These are phyloP conservation scores for Kodamaea kaohsiungensis DNA, from an alignment of 805 yeast species.

Conservation along the genomic window DNA sequence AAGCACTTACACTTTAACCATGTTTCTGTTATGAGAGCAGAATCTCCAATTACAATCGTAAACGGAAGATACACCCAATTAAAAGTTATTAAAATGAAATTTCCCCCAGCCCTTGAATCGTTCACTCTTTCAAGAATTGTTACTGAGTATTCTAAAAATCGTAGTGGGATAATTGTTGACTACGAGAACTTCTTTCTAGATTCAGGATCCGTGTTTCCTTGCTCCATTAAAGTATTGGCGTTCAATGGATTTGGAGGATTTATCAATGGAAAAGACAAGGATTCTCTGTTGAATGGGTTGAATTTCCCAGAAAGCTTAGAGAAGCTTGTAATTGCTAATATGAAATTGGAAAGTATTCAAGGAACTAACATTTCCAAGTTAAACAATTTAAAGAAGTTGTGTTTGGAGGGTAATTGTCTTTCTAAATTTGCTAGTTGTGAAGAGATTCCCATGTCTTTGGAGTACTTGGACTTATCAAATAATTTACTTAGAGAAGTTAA, in stretches of 20 bases:
- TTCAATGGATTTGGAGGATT: slow-evolving; percentile 6
- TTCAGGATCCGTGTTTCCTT: neutral
- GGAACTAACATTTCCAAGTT: neutral
- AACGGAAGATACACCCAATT: slow-evolving; percentile 4
- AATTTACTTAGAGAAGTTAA: neutral
- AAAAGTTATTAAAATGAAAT: neutral
- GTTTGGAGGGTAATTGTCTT: slow-evolving; percentile 2
- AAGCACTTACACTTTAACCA: neutral
- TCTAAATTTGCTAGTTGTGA: neutral
- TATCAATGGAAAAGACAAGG: neutral
- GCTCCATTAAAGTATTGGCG: neutral
- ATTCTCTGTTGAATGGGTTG: neutral
- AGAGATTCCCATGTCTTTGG: neutral
- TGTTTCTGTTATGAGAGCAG: neutral
- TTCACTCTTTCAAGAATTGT: slow-evolving; percentile 1
- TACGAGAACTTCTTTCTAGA: slow-evolving; percentile 4
- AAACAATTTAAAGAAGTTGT: neutral
- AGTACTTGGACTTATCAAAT: slow-evolving; percentile 1
- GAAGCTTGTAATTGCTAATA: neutral
- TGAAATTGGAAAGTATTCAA: neutral
- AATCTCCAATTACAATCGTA: neutral
- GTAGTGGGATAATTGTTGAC: neutral
- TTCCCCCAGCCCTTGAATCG: slow-evolving; percentile 6
- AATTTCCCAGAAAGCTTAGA: neutral
- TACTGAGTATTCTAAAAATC: neutral